These are phyloP conservation scores for Ilex aquifolium DNA, from an alignment of 257 asterid species.

Conservation along the genomic window DNA sequence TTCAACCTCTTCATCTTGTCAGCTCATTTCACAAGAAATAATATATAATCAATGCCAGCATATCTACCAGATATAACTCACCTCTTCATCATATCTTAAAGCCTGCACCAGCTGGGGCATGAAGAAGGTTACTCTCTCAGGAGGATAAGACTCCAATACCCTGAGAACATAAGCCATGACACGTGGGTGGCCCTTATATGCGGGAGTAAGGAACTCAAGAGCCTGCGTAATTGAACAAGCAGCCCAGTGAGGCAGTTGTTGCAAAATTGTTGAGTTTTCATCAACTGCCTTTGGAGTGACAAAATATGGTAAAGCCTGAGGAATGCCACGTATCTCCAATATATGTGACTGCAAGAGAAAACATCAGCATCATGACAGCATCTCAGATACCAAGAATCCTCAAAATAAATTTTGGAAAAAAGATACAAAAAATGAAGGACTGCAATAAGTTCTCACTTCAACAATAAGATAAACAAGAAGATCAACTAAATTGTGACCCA, in stretches of 20 bases:
- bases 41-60: conserved; percentile 12
- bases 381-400: not conserved
- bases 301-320: conserved; percentile 96
- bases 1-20: not conserved
- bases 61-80: conserved; percentile 29
- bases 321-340: conserved; percentile 75
- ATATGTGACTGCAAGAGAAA: conserved; percentile 54
- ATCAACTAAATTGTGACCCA: too few relatives aligned
- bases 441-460: not conserved
- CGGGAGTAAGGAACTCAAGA: conserved; percentile 90
- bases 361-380: conserved; percentile 6
- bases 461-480: too few relatives aligned
- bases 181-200: conserved; percentile 96
- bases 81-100: conserved; percentile 93
- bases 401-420: conserved; percentile 3
- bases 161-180: conserved; percentile 99
- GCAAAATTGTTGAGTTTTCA: conserved; percentile 87
- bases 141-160: conserved; percentile 98
- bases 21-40: not conserved
- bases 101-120: conserved; percentile 99
- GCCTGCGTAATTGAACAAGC: conserved; percentile 97
- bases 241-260: conserved; percentile 99
- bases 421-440: not conserved
- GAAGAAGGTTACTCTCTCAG: conserved; percentile 92
- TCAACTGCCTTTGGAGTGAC: conserved; percentile 92